Evolutionary conservation across 176 grass and related monocot genomes (phyloP).

Genomic region (Oropetium thomaeum): DNA sequence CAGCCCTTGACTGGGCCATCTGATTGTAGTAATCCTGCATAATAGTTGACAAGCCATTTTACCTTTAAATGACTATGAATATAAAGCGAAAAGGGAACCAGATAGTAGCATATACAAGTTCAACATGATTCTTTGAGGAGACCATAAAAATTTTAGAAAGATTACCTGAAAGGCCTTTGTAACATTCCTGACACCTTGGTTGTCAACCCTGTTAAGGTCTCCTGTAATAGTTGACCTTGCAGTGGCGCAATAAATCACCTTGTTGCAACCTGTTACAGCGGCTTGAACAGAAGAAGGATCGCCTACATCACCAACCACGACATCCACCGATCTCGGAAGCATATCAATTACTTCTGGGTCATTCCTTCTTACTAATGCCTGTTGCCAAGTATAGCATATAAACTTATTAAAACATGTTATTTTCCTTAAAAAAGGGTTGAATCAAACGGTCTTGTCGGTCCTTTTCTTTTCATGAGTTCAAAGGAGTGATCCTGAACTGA

Average conservation of each 20-base stretch:
- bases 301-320: slow-evolving; percentile 86
- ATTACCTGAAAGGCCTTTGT: slow-evolving; percentile 85
- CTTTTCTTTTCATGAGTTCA: not conserved
- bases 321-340: slow-evolving; percentile 80
- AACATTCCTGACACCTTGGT: slow-evolving; percentile 82
- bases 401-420: not conserved
- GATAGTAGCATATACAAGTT: not conserved
- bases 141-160: slow-evolving; percentile 1
- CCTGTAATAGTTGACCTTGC: slow-evolving; percentile 84
- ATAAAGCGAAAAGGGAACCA: not conserved
- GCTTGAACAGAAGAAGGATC: slow-evolving; percentile 62
- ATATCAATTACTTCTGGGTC: slow-evolving; percentile 77
- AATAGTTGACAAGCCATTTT: not conserved
- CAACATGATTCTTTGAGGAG: not conserved
- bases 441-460: not conserved
- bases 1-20: slow-evolving; percentile 85
- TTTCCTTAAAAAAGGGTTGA: not conserved
- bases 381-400: not conserved
- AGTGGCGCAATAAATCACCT: slow-evolving; percentile 92
- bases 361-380: slow-evolving; percentile 87
- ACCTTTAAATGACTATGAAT: not conserved
- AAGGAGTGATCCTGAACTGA: not conserved
- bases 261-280: slow-evolving; percentile 82
- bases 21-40: slow-evolving; percentile 94
- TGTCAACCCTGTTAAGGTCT: slow-evolving; percentile 91